Conservation (phyloP, 345 rosid genomes). For the Eucalyptus camaldulensis region DNA sequence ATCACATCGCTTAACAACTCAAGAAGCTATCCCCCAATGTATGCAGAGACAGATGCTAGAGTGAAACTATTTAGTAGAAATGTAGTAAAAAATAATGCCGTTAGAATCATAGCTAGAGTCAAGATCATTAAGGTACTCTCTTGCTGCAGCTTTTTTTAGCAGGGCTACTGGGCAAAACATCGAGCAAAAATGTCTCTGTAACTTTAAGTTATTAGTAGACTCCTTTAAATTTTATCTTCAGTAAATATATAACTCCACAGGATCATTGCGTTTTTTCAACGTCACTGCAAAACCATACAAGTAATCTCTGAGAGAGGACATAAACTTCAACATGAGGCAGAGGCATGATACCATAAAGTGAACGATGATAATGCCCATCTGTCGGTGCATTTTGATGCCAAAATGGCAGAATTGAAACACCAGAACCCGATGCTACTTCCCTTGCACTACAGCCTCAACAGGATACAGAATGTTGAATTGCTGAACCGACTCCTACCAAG, state of each 20-base stretch:
- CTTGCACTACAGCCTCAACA: neutral
- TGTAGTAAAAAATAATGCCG: neutral
- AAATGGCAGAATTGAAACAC: neutral
- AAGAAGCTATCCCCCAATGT: neutral
- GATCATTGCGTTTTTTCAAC: neutral
- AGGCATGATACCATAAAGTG: neutral
- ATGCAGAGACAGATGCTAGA: neutral
- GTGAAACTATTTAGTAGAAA: neutral
- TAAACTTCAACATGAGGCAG: neutral
- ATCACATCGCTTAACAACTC: neutral
- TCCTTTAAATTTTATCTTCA: neutral
- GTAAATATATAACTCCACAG: neutral
- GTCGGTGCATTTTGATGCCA: neutral
- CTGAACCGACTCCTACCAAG: neutral
- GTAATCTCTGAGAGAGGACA: neutral
- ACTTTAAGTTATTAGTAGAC: neutral
- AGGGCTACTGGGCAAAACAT: neutral
- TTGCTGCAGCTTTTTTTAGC: neutral
- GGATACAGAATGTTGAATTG: neutral
- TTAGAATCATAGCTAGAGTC: neutral
- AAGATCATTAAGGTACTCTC: neutral
- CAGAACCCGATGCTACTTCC: neutral
- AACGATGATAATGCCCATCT: neutral
- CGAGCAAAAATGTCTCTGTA: neutral
- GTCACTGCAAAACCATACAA: neutral